Evolutionary conservation across 116 monocot genomes (phyloP).

Genomic region (Iris pallida): DNA sequence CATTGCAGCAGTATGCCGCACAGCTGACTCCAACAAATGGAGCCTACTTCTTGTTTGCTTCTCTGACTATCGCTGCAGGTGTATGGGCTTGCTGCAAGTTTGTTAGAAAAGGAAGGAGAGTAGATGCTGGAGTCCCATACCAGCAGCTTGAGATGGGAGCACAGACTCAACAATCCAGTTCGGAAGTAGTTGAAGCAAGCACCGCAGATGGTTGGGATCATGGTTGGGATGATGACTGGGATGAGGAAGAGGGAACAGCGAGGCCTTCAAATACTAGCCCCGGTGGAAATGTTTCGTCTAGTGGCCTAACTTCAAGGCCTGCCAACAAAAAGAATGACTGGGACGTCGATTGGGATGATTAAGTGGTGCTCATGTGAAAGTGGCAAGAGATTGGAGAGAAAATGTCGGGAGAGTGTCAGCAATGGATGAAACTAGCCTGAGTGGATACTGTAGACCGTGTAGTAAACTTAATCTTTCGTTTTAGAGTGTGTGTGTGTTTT

Average conservation of each 20-base stretch:
- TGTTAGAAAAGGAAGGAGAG: slow-evolving; percentile 24
- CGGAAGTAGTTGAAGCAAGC: slow-evolving; percentile 5
- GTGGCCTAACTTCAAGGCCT: slow-evolving; percentile 39
- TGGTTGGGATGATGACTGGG: slow-evolving; percentile 71
- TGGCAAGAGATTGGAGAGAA: too few relatives aligned
- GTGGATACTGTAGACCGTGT: too few relatives aligned
- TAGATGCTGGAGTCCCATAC: slow-evolving; percentile 43
- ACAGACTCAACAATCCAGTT: slow-evolving; percentile 12
- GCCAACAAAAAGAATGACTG: slow-evolving; percentile 52
- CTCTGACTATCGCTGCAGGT: slow-evolving; percentile 35
- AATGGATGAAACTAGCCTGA: too few relatives aligned
- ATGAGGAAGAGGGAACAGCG: slow-evolving; percentile 51
- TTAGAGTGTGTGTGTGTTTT: too few relatives aligned
- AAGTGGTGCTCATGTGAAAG: background rate
- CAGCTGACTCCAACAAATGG: slow-evolving; percentile 55
- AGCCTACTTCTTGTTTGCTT: slow-evolving; percentile 34
- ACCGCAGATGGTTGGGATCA: slow-evolving; percentile 56
- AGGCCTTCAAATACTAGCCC: slow-evolving; percentile 23
- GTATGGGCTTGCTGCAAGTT: slow-evolving; percentile 72
- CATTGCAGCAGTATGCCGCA: slow-evolving; percentile 33
- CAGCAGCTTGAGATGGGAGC: slow-evolving; percentile 76
- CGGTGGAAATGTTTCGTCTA: slow-evolving; percentile 15
- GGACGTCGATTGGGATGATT: slow-evolving; percentile 84
- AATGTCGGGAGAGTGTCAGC: too few relatives aligned
- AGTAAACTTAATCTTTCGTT: too few relatives aligned